These are phyloP conservation scores for Fusarium dlaminii DNA, from an alignment of 2,329 filamentous ascomycete species.

Conservation along the genomic window DNA sequence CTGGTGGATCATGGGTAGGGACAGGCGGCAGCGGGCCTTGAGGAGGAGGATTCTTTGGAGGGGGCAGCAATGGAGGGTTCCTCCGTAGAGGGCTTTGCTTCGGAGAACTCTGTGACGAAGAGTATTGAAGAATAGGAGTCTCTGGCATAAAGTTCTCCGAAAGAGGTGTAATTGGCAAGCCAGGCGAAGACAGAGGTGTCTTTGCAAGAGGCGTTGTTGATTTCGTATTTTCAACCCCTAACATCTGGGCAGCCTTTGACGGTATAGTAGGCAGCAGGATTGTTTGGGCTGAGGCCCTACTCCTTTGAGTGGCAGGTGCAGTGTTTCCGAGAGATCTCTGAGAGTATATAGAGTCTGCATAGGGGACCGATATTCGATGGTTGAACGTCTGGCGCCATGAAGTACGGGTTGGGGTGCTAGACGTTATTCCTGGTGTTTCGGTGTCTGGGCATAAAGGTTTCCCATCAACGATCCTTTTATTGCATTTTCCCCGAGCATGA, in stretches of 20 bases:
- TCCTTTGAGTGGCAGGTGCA: background rate
- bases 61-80: background rate
- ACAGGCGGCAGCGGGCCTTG: background rate
- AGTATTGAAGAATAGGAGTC: background rate
- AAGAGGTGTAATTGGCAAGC: background rate
- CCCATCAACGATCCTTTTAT: background rate
- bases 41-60: background rate
- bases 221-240: constrained; percentile 12
- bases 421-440: background rate
- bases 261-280: background rate
- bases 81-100: background rate
- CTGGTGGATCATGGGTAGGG: background rate
- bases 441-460: background rate
- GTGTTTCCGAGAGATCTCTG: constrained; percentile 27
- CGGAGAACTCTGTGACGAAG: background rate
- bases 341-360: constrained; percentile 24
- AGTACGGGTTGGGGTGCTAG: background rate
- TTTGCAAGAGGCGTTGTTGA: background rate
- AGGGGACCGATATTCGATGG: constrained; percentile 14
- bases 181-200: background rate
- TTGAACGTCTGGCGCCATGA: constrained; percentile 25
- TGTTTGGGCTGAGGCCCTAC: background rate
- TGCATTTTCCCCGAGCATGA: background rate
- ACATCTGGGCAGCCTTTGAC: constrained; percentile 23
- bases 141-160: background rate